phyloP scores from a whole-genome alignment of 768 basidiomycete species.

The Agaricus blazei region DNA sequence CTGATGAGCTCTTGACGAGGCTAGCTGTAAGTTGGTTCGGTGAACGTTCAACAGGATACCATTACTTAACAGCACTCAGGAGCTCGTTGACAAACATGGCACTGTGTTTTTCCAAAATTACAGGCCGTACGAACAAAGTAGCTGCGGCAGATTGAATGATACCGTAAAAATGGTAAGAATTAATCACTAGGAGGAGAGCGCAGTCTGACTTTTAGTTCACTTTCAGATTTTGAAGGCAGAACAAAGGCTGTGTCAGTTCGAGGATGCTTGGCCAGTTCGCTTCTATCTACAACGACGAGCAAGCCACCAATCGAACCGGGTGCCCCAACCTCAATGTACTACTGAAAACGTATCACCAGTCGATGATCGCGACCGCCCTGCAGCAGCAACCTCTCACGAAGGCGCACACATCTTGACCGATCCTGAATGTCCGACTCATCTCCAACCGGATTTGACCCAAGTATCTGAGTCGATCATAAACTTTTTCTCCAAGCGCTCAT shows the following conservation, averaged over 20 bases:
- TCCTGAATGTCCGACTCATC: constrained; percentile 17
- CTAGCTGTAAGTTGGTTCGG: background rate
- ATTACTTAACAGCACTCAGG: background rate
- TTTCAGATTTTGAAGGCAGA: background rate
- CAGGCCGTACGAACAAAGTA: background rate
- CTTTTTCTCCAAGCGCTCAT: constrained; percentile 14
- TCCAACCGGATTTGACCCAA: constrained; percentile 6
- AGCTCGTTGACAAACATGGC: background rate
- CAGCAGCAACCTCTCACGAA: no score
- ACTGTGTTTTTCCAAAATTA: background rate
- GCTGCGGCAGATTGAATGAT: background rate
- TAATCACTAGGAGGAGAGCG: background rate
- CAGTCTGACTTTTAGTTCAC: background rate
- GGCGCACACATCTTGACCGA: background rate
- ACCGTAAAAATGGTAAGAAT: background rate
- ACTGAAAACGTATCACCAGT: background rate
- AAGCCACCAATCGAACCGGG: background rate
- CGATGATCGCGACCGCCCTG: background rate
- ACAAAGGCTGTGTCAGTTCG: constrained; percentile 9
- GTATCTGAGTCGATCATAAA: constrained; percentile 13
- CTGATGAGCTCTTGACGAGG: background rate
- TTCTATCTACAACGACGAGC: constrained; percentile 16
- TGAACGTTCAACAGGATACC: background rate
- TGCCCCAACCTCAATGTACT: background rate
- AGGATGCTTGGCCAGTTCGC: constrained; percentile 20